Evolutionary conservation across 2,329 filamentous ascomycete species (phyloP).

Genomic region (Diaporthe eres): DNA sequence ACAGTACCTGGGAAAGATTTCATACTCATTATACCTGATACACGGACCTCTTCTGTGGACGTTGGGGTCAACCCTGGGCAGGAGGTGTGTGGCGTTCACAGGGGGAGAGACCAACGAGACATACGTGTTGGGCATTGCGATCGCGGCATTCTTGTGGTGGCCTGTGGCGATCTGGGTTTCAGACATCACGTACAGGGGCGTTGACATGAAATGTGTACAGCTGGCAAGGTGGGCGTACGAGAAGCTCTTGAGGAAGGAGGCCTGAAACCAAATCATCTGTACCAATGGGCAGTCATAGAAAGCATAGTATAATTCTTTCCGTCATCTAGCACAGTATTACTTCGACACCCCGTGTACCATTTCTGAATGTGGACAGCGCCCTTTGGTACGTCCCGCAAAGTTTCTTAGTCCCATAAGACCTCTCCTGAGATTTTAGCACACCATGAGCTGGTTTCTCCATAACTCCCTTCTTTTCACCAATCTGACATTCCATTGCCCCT

Average conservation of each 20-base stretch:
- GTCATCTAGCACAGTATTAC: too few species aligned
- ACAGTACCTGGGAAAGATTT: slow-evolving; percentile 42
- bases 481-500: too few species aligned
- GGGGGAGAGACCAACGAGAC: slow-evolving; percentile 18
- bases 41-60: slow-evolving; percentile 41
- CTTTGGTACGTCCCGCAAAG: too few species aligned
- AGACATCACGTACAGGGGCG: slow-evolving; percentile 31
- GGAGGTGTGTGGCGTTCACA: slow-evolving; percentile 18
- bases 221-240: slow-evolving; percentile 40
- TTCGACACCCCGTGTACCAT: too few species aligned
- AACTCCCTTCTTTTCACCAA: too few species aligned
- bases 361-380: too few species aligned
- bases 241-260: slow-evolving; percentile 28
- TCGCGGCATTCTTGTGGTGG: slow-evolving; percentile 40
- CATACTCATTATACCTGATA: slow-evolving; percentile 36
- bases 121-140: slow-evolving; percentile 31
- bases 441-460: too few species aligned
- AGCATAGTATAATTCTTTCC: background rate
- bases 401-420: too few species aligned
- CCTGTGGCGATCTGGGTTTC: slow-evolving; percentile 36
- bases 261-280: background rate
- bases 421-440: too few species aligned
- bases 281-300: background rate
- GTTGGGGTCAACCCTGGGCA: slow-evolving; percentile 28
- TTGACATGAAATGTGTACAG: slow-evolving; percentile 39